Evolutionary conservation across 1,139 yeast species (phyloP).

Genomic region (Nematodospora anomalae): DNA sequence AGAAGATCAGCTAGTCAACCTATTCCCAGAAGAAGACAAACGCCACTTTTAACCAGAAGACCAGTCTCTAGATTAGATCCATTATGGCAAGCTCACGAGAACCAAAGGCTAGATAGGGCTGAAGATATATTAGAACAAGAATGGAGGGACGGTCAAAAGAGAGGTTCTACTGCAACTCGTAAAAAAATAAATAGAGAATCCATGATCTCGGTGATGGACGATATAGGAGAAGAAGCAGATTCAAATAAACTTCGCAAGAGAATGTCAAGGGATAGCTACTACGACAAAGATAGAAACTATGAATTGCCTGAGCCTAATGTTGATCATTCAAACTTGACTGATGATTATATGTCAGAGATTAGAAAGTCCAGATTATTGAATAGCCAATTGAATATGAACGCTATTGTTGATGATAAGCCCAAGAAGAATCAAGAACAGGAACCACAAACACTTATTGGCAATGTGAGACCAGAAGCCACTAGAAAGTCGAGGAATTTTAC

Average conservation of each 20-base stretch:
- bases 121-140: slow-evolving; percentile 44
- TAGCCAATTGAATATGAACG: slow-evolving; percentile 41
- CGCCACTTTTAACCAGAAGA: slow-evolving; percentile 48
- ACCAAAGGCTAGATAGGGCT: slow-evolving; percentile 48
- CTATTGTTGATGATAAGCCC: slow-evolving; percentile 21
- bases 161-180: slow-evolving; percentile 12
- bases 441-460: slow-evolving; percentile 49
- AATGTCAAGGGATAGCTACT: slow-evolving; percentile 24
- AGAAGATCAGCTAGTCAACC: slow-evolving; percentile 52
- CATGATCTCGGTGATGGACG: slow-evolving; percentile 37
- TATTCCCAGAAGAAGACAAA: slow-evolving; percentile 38
- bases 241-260: slow-evolving; percentile 13
- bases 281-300: slow-evolving; percentile 21
- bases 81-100: slow-evolving; percentile 48
- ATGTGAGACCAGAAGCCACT: slow-evolving; percentile 67
- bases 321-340: slow-evolving; percentile 42
- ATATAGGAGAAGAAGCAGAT: slow-evolving; percentile 14
- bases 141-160: slow-evolving; percentile 22
- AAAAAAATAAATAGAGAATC: slow-evolving; percentile 38
- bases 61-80: slow-evolving; percentile 78
- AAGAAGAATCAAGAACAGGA: slow-evolving; percentile 6
- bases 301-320: slow-evolving; percentile 42
- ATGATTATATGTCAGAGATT: slow-evolving; percentile 46
- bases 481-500: slow-evolving; percentile 65
- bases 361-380: slow-evolving; percentile 45